A percentile compares a stretch with the other conserved stretches of the same genome.
Conservation (phyloP, 2,329 filamentous ascomycete genomes). For the Aspergillus jensenii region DNA sequence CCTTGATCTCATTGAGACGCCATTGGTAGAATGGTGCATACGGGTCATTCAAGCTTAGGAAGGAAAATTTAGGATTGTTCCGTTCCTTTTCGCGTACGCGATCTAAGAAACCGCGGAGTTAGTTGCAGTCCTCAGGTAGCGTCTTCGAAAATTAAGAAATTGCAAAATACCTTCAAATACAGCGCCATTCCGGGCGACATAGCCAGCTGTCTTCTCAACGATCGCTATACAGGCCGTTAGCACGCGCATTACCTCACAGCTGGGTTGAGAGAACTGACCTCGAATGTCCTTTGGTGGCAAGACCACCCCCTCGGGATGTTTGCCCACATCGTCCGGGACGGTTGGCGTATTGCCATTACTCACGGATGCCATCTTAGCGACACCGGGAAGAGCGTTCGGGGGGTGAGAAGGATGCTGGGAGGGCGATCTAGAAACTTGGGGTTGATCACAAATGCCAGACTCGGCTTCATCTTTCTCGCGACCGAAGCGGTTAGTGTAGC, state of each 20-base stretch:
- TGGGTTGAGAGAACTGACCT: conserved; percentile 38
- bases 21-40: conserved; percentile 89
- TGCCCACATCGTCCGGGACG: conserved; percentile 61
- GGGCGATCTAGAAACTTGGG: neutral
- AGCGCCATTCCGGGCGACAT: conserved; percentile 68
- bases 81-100: conserved; percentile 82
- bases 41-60: conserved; percentile 74
- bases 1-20: conserved; percentile 82
- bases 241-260: neutral
- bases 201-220: conserved; percentile 93
- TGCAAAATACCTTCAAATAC: conserved; percentile 62
- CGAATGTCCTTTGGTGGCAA: conserved; percentile 84
- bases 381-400: conserved; percentile 1
- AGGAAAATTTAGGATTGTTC: conserved; percentile 86
- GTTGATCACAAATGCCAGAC: neutral
- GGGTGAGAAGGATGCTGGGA: neutral
- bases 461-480: conserved; percentile 1
- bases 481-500: neutral
- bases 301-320: conserved; percentile 79
- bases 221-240: conserved; percentile 51
- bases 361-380: conserved; percentile 39
- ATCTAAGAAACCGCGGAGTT: conserved; percentile 44
- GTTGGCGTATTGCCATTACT: conserved; percentile 41
- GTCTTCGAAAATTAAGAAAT: neutral
- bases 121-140: neutral